Base-by-base conservation (phyloP, 371 early-diverging fungal genomes). In the Apophysomyces trapeziformis region DNA sequence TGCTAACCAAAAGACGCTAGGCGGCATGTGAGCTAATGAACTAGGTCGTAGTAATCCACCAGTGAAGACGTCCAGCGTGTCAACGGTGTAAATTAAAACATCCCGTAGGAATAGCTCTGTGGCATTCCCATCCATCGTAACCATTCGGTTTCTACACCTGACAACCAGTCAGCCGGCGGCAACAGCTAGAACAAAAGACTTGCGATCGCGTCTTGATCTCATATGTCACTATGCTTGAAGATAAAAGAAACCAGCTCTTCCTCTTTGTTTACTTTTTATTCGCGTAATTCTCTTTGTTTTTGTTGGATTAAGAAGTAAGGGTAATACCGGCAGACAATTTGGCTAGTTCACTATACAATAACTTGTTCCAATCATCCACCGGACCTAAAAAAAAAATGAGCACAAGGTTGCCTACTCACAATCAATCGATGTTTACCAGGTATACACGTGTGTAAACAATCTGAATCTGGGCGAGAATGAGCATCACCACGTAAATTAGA, bases 291-390 rank as follows among this genome's bases (percentile, higher is more conserved):
- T 13, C 16, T 45, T 45, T n/a, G 32, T 26, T 26, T 26, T 26
- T 26, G 32, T 26, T 18, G 46, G 46, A 6, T 13, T 13, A 5
- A 50, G 21, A 7, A 26, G 16, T 21, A 50, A 26, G 32, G 32
- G 32, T 2, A 26, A 26, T 50, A 4, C 54, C 54, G 1, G 54
- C n/a, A 21, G 54, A 16, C 6, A 50, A 12, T 66, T 69, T 75
- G 38, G 66, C 60, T 13, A 80, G 65, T 65, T 79, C 74, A 54
- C 76, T 76, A 50, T 74, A 73, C 26, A 79, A 58, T 6, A 79
- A 65, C 47, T 67, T 69, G 54, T 76, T 79, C 79, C 79, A 79
- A n/a, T 76, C 74, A 13, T 73, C 73, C n/a, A 73, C 73, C 43
- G 73, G 73, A 18, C 78, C 72, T 72, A 44, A 14, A 8, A 16